Evolutionary conservation across 1,139 yeast species (phyloP), one percentile per base, ranked within the genome.

Genomic region (Suhomyces maxii): DNA sequence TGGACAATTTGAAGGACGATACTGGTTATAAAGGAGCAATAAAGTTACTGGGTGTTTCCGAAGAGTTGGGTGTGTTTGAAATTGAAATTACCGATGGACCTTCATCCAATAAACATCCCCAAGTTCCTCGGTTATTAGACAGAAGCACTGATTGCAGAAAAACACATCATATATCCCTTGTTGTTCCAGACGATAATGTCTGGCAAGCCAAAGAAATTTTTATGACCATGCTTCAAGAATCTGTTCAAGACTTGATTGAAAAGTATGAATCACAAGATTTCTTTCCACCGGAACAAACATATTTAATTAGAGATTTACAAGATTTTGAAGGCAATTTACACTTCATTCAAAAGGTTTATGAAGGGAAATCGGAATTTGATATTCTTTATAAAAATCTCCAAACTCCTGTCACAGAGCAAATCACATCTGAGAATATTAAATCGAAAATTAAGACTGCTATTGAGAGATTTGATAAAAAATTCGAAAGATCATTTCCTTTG

Each of bases 161-260:
- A 42, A 69, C 88, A 0, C 89, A 86, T 53, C 88, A 89, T 61
- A 59, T 83, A 34, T 82, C 93, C 25, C 68, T 91, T 53, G 72
- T 69, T 23, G 84, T 89, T 3, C 96, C 97, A 0, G 82, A 79
- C 57, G 89, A 80, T 37, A 77, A 83, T 50, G 75, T 81, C 7
- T 91, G 97, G 97, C 77, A 77, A 59, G 95, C 95, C 2, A 78
- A 78, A 50, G 97, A 89, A 47, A 77, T 91, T 6, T 87, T 85
- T 59, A 69, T 82, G 59, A 80, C 90, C 0, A 56, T 90, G 51
- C 58, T 89, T 36, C 85, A 84, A 56, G 95, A 89, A 47, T 80
- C 88, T 3, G 68, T 90, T 12, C 67, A 76, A 45, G 68, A 70
- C n/a, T 59, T 85, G 31, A 59, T 76, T 14, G 72, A 73, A 28